These are phyloP conservation scores for Russula olivacea DNA, from an alignment of 768 basidiomycete species.

Conservation along the genomic window DNA sequence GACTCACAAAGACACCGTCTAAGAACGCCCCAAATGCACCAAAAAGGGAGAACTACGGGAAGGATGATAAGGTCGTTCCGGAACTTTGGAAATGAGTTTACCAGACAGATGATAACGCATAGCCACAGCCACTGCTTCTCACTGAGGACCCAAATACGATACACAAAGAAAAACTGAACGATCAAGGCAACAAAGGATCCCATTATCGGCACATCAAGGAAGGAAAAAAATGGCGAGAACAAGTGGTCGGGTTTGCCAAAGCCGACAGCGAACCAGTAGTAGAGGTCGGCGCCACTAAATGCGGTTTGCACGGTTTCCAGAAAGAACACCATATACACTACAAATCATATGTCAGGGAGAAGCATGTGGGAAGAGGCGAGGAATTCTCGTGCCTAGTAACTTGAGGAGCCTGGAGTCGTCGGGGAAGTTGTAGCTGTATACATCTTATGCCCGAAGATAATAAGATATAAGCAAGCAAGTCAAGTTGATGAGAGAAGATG, in stretches of 20 bases:
- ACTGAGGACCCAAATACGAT: constrained; percentile 28
- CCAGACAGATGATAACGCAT: neutral
- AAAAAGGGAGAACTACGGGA: neutral
- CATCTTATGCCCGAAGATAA: neutral
- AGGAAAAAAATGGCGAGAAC: constrained; percentile 23
- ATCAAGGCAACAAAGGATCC: constrained; percentile 28
- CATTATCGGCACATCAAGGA: constrained; percentile 30
- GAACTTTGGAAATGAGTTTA: neutral
- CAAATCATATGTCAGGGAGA: neutral
- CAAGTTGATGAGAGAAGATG: neutral
- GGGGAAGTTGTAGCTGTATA: constrained; percentile 19
- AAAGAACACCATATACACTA: constrained; percentile 28
- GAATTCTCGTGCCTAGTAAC: constrained; percentile 1
- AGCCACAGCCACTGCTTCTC: neutral
- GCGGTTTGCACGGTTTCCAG: constrained; percentile 28
- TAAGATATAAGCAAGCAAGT: neutral
- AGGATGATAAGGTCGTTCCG: neutral
- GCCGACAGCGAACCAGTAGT: constrained; percentile 30
- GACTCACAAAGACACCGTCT: constrained; percentile 3
- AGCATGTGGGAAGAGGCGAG: neutral
- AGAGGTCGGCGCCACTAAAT: constrained; percentile 29
- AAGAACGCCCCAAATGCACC: neutral
- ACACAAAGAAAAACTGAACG: constrained; percentile 32
- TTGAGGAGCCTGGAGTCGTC: constrained; percentile 4
- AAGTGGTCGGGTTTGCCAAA: constrained; percentile 30